A percentile compares a stretch with the other conserved stretches of the same genome.
Evolutionary conservation across 441 rosid species (phyloP).

Genomic region (Syzygium syzygioides): DNA sequence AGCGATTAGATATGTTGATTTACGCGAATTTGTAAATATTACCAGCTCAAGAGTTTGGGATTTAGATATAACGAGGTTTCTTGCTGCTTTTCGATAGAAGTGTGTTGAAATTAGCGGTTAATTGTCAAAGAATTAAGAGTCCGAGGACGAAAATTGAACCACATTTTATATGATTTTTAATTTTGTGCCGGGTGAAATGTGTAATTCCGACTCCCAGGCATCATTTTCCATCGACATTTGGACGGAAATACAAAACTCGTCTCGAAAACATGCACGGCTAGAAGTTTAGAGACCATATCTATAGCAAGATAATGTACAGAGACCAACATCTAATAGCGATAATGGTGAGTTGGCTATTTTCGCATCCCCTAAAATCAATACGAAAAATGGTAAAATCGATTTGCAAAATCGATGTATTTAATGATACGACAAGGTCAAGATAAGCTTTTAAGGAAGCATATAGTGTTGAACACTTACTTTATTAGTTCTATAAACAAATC

Average conservation of each 20-base stretch:
- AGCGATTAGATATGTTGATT: background rate
- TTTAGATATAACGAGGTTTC: background rate
- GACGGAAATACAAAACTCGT: background rate
- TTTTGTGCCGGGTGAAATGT: background rate
- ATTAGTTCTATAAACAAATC: background rate
- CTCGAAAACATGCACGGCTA: background rate
- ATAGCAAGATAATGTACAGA: background rate
- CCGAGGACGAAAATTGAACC: background rate
- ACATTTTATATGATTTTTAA: background rate
- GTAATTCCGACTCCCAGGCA: background rate
- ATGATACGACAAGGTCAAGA: background rate
- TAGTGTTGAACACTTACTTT: background rate
- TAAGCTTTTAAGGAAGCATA: background rate
- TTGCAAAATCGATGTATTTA: background rate
- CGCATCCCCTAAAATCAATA: accelerated
- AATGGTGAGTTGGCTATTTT: background rate
- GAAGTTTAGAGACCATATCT: background rate
- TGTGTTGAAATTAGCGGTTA: background rate
- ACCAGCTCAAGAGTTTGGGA: background rate
- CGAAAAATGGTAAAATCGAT: background rate
- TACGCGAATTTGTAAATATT: background rate
- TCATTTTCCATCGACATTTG: background rate
- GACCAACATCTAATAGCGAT: background rate
- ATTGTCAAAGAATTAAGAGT: background rate
- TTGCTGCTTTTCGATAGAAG: background rate